phyloP scores from a whole-genome alignment of 2,329 filamentous ascomycete genomes.

The Simplicillium sp. region DNA sequence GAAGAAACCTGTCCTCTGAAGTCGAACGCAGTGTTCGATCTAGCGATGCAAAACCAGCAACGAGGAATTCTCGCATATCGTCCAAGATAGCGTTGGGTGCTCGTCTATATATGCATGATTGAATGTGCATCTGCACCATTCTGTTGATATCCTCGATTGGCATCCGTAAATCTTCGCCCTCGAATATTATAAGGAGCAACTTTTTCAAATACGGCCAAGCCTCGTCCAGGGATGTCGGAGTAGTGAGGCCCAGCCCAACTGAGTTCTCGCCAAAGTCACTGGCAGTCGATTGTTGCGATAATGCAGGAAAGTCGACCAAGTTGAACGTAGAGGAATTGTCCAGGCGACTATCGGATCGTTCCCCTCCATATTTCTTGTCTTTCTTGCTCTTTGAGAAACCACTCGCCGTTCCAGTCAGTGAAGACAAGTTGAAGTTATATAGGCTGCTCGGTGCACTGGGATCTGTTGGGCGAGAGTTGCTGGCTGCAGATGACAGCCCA shows the following conservation, averaged over 20 bases:
- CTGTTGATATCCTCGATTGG: conserved; percentile 78
- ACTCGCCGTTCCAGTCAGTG: conserved; percentile 56
- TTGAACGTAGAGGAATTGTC: conserved; percentile 40
- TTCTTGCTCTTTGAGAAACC: conserved; percentile 77
- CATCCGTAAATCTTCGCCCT: conserved; percentile 69
- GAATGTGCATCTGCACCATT: conserved; percentile 69
- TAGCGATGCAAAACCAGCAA: conserved; percentile 76
- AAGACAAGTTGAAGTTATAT: conserved; percentile 69
- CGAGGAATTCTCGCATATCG: conserved; percentile 64
- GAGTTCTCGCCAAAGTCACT: conserved; percentile 38
- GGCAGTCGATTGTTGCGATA: conserved; percentile 31
- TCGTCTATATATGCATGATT: conserved; percentile 66
- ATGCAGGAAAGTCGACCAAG: conserved; percentile 29
- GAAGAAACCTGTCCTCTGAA: conserved; percentile 81
- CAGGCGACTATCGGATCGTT: conserved; percentile 43
- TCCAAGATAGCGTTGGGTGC: conserved; percentile 64
- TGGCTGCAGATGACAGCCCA: conserved; percentile 65
- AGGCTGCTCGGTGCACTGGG: conserved; percentile 65
- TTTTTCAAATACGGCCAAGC: conserved; percentile 76
- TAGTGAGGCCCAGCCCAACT: conserved; percentile 39
- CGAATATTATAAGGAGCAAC: conserved; percentile 68
- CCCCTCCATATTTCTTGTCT: conserved; percentile 67
- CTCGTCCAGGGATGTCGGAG: conserved; percentile 65
- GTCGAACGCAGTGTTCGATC: conserved; percentile 74
- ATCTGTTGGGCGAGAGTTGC: conserved; percentile 68